Conservation (phyloP, 495 filamentous ascomycete genomes). For the Chaetomium cochliodes region DNA sequence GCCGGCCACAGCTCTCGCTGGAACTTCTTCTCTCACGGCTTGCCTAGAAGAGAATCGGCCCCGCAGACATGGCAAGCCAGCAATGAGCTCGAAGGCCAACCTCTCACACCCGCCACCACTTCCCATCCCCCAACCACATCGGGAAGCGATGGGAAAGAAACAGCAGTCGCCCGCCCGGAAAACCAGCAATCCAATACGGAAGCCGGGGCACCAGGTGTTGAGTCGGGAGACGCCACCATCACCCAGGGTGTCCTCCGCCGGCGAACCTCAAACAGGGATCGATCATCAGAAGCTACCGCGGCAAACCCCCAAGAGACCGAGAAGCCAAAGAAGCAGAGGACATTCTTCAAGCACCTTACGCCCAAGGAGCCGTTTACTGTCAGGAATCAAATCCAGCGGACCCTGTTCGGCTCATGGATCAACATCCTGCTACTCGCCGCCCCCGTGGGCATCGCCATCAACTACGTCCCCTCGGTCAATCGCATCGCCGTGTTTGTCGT, state of each 20-base stretch:
- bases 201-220: slow-evolving; percentile 4
- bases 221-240: not conserved
- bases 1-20: slow-evolving; percentile 7
- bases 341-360: slow-evolving; percentile 45
- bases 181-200: not conserved
- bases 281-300: not conserved
- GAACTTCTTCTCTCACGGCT: slow-evolving; percentile 4
- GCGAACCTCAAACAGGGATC: not conserved
- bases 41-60: not conserved
- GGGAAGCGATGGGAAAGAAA: not conserved
- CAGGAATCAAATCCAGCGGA: slow-evolving; percentile 66
- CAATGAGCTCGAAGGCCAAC: slow-evolving; percentile 15
- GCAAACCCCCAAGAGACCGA: slow-evolving; percentile 20
- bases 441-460: slow-evolving; percentile 72
- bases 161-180: not conserved
- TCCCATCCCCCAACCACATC: not conserved
- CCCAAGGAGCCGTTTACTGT: slow-evolving; percentile 59
- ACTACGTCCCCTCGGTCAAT: slow-evolving; percentile 57
- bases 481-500: slow-evolving; percentile 70
- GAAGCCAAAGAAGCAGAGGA: slow-evolving; percentile 38
- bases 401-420: slow-evolving; percentile 77
- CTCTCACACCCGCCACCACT: slow-evolving; percentile 7
- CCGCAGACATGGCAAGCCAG: not conserved
- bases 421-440: slow-evolving; percentile 79
- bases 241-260: slow-evolving; percentile 13